Conservation (phyloP, 2,329 filamentous ascomycete species). For the Nemania sp. region DNA sequence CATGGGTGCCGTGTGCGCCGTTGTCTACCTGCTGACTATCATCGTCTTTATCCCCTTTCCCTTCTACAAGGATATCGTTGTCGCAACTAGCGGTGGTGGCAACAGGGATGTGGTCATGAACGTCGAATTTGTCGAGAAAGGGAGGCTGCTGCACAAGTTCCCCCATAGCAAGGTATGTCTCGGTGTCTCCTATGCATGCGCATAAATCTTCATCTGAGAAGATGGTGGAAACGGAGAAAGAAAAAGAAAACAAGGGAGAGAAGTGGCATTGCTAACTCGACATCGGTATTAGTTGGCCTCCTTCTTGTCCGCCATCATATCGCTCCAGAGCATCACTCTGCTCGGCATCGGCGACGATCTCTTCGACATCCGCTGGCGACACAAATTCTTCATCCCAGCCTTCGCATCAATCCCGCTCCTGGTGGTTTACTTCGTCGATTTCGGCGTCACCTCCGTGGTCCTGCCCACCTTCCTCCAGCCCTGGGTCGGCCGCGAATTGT, state of each 20-base stretch:
- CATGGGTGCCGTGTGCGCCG: constrained; percentile 91
- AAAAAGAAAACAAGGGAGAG: no score
- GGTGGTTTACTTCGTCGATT: constrained; percentile 97
- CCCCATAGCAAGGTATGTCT: constrained; percentile 82
- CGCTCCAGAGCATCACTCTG: constrained; percentile 85
- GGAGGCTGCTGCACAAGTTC: constrained; percentile 86
- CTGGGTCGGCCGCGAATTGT: constrained; percentile 75
- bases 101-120: constrained; percentile 85
- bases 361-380: constrained; percentile 97
- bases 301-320: constrained; percentile 91
- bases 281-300: constrained; percentile 78
- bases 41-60: constrained; percentile 95
- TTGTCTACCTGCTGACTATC: constrained; percentile 86
- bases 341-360: constrained; percentile 94
- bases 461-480: constrained; percentile 83
- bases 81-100: constrained; percentile 88
- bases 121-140: constrained; percentile 73
- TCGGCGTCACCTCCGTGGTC: constrained; percentile 93
- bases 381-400: constrained; percentile 97
- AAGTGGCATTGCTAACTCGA: background rate
- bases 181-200: background rate
- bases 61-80: constrained; percentile 97
- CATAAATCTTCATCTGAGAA: no score
- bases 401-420: constrained; percentile 92
- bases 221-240: no score